phyloP scores from a whole-genome alignment of 345 rosid genomes.

The Hibiscus mutabilis region DNA sequence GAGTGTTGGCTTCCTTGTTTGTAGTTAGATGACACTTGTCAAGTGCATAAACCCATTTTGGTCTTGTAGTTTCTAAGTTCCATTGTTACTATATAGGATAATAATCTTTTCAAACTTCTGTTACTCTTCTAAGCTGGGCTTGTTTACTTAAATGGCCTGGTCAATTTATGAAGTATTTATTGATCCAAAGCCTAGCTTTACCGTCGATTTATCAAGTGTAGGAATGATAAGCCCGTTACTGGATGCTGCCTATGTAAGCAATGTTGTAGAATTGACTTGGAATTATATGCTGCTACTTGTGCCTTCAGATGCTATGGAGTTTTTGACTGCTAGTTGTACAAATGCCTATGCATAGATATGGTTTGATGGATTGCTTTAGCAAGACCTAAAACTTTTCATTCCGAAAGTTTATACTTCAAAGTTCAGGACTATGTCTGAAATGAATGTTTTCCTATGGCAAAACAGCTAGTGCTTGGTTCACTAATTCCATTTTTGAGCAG shows the following conservation, averaged over 20 bases:
- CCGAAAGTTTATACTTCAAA: background rate
- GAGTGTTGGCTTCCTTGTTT: background rate
- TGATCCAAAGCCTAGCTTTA: background rate
- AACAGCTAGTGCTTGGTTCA: background rate
- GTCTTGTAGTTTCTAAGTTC: background rate
- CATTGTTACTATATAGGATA: background rate
- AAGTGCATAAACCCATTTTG: background rate
- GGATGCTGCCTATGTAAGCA: background rate
- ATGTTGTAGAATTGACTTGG: background rate
- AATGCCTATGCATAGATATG: background rate
- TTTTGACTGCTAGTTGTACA: background rate
- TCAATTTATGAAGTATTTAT: background rate
- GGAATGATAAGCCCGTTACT: background rate
- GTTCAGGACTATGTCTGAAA: background rate
- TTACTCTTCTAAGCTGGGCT: background rate
- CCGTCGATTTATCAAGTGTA: background rate
- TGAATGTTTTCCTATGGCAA: background rate
- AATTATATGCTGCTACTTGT: background rate
- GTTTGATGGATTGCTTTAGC: background rate
- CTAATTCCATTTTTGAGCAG: conserved; percentile 25
- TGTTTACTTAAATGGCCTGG: background rate
- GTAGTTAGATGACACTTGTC: background rate
- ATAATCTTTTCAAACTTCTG: background rate
- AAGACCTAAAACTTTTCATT: background rate
- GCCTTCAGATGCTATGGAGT: background rate